These are phyloP conservation scores for Sphaerobolus stellatus DNA, from an alignment of 1,284 basidiomycete species.

Conservation along the genomic window DNA sequence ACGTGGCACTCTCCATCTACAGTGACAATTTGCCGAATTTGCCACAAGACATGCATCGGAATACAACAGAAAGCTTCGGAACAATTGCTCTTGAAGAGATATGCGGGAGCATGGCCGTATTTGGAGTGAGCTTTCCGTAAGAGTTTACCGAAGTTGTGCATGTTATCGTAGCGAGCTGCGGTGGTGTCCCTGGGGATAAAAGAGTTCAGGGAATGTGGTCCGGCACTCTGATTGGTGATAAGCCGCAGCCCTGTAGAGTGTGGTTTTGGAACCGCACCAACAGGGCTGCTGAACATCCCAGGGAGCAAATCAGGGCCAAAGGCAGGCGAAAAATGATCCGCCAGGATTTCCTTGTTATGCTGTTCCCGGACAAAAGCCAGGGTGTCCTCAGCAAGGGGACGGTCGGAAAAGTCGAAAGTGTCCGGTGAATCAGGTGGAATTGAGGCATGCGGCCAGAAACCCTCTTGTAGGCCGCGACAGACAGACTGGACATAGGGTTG, in stretches of 20 bases:
- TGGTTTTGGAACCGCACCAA: conserved; percentile 42
- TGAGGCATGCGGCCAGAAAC: too few relatives aligned
- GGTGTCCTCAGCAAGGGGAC: neutral
- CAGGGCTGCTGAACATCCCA: conserved; percentile 46
- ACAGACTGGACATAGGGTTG: too few relatives aligned
- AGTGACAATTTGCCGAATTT: conserved; percentile 3
- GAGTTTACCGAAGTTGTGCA: conserved; percentile 13
- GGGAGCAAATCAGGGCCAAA: conserved; percentile 40
- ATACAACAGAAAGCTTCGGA: neutral
- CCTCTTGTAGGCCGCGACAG: too few relatives aligned
- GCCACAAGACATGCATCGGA: conserved; percentile 1
- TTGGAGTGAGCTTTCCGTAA: neutral
- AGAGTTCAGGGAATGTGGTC: conserved; percentile 35
- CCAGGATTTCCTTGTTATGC: conserved; percentile 30
- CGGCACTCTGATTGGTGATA: conserved; percentile 38
- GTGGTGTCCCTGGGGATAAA: too few relatives aligned
- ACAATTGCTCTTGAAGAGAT: neutral
- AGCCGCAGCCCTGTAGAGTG: conserved; percentile 35
- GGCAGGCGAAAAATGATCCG: conserved; percentile 34
- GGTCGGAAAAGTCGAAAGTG: neutral
- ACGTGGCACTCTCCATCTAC: conserved; percentile 17
- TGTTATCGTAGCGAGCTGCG: too few relatives aligned
- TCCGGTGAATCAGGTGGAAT: too few relatives aligned
- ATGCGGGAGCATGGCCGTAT: conserved; percentile 6
- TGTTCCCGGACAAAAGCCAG: conserved; percentile 30